These are phyloP conservation scores for Glarea lozoyensis DNA, from an alignment of 495 filamentous ascomycete species.

Conservation along the genomic window DNA sequence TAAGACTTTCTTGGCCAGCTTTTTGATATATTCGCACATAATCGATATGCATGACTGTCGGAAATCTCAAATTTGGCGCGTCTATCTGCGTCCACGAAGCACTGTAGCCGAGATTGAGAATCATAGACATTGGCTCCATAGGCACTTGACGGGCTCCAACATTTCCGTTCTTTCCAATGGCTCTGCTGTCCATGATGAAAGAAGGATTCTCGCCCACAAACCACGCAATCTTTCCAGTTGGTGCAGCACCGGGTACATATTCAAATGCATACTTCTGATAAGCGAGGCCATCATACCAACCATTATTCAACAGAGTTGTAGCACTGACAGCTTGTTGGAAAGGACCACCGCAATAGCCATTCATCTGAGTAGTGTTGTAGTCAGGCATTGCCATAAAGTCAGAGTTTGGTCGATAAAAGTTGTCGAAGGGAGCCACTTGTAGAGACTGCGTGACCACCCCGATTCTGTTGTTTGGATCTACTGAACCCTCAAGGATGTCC, in stretches of 20 bases:
- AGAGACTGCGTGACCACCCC: conserved; percentile 62
- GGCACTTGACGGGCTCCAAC: conserved; percentile 60
- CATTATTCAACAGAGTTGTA: conserved; percentile 60
- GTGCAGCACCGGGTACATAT: conserved; percentile 50
- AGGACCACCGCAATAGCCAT: conserved; percentile 55
- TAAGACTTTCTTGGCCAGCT: conserved; percentile 41
- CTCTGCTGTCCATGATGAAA: conserved; percentile 57
- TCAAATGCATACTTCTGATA: conserved; percentile 73
- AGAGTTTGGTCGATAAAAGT: conserved; percentile 63
- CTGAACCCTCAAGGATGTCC: conserved; percentile 65
- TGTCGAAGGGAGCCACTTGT: conserved; percentile 68
- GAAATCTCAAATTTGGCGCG: conserved; percentile 44
- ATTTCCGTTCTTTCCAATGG: conserved; percentile 68
- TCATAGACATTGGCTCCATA: conserved; percentile 61
- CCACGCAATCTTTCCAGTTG: conserved; percentile 55
- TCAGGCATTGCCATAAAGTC: conserved; percentile 56
- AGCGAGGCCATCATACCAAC: conserved; percentile 64
- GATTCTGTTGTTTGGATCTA: conserved; percentile 33
- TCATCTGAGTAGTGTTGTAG: conserved; percentile 47
- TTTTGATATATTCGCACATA: conserved; percentile 71
- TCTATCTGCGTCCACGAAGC: conserved; percentile 54
- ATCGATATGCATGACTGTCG: conserved; percentile 63
- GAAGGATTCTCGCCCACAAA: conserved; percentile 55
- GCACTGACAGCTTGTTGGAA: conserved; percentile 69
- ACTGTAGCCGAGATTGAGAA: conserved; percentile 67